Percentiles rank a stretch among this genome's conserved stretches.
Evolutionary conservation across 2,329 filamentous ascomycete genomes (phyloP).

Genomic region (Chaetomium strumarium): DNA sequence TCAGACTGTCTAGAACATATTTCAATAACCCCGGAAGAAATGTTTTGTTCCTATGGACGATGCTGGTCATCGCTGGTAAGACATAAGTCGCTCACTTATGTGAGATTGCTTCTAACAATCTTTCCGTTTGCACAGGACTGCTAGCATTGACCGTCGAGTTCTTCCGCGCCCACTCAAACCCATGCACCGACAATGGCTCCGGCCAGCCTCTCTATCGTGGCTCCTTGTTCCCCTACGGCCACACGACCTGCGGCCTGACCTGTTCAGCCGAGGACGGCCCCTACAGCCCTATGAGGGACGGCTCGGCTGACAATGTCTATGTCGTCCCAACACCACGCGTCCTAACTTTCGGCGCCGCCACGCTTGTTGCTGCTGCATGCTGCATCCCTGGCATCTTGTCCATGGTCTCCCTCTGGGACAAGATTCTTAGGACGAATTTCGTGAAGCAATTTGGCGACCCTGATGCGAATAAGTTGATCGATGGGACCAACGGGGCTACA

Average conservation of each 20-base stretch:
- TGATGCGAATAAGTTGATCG: conserved; percentile 37
- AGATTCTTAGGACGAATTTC: conserved; percentile 59
- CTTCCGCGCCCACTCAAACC: conserved; percentile 43
- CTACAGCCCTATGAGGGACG: conserved; percentile 48
- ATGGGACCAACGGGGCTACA: conserved; percentile 51
- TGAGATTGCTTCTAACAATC: neutral
- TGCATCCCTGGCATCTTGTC: conserved; percentile 60
- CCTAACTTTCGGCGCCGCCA: conserved; percentile 54
- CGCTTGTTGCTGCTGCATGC: conserved; percentile 56
- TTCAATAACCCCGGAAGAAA: conserved; percentile 59
- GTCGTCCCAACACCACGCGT: conserved; percentile 52
- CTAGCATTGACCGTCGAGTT: conserved; percentile 60
- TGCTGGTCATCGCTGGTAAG: conserved; percentile 53
- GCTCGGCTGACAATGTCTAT: conserved; percentile 54
- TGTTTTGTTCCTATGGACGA: conserved; percentile 61
- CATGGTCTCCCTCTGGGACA: conserved; percentile 56
- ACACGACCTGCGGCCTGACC: conserved; percentile 39
- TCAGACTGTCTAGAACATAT: conserved; percentile 56
- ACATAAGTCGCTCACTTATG: neutral
- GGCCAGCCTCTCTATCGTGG: conserved; percentile 33
- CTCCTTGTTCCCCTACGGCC: conserved; percentile 40
- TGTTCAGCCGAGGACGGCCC: conserved; percentile 45
- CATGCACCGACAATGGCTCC: conserved; percentile 37
- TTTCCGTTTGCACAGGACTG: conserved; percentile 37
- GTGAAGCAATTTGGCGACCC: conserved; percentile 37